These are phyloP conservation scores for Boletus barrowsii DNA, from an alignment of 768 basidiomycete genomes.

Conservation along the genomic window DNA sequence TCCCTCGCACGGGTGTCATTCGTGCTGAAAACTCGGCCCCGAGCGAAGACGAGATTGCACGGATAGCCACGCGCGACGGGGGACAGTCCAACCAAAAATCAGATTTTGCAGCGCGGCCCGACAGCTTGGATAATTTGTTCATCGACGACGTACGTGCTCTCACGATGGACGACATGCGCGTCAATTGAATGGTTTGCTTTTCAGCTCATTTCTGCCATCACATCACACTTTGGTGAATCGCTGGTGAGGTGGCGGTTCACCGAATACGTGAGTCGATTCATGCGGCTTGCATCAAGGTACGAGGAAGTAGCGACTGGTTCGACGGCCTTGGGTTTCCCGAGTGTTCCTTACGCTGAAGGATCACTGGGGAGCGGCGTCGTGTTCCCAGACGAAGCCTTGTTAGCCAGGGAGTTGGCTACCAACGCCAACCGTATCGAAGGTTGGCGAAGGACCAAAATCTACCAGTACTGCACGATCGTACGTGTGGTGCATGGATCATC, in stretches of 20 bases:
- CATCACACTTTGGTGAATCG: constrained; percentile 89
- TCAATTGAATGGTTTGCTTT: background rate
- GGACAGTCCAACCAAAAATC: constrained; percentile 54
- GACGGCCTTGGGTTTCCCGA: constrained; percentile 75
- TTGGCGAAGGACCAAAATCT: constrained; percentile 83
- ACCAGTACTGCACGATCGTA: constrained; percentile 70
- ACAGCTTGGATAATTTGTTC: constrained; percentile 76
- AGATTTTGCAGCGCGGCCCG: constrained; percentile 55
- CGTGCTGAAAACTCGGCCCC: constrained; percentile 61
- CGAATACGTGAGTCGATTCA: constrained; percentile 85
- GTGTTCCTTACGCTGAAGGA: constrained; percentile 43
- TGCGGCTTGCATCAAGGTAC: constrained; percentile 84
- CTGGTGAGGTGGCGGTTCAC: constrained; percentile 85
- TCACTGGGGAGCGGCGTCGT: constrained; percentile 77
- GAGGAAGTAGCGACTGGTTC: constrained; percentile 77
- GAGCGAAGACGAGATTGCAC: constrained; percentile 71
- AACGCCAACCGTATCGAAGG: constrained; percentile 89
- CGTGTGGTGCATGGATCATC: constrained; percentile 18
- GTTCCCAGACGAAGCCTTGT: constrained; percentile 68
- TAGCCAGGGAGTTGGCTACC: constrained; percentile 64
- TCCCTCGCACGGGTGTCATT: constrained; percentile 57
- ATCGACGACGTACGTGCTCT: constrained; percentile 80
- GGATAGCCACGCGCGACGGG: constrained; percentile 42
- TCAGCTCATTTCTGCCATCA: constrained; percentile 76
- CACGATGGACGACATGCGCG: background rate